Base-by-base conservation (phyloP, 208 protist genomes). In the Trypanosoma mega region DNA sequence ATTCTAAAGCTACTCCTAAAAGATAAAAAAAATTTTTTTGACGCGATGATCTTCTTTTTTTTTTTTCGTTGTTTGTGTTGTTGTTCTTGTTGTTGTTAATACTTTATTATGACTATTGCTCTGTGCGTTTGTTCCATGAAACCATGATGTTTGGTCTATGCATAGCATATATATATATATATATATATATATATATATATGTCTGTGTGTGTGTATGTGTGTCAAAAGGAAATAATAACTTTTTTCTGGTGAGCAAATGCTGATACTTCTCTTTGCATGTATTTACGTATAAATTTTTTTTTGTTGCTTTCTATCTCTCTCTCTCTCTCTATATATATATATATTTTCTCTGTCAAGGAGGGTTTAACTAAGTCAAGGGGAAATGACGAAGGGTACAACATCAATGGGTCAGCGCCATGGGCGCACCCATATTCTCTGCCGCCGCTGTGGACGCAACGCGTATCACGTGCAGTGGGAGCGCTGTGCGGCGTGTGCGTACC, bases 401-500 rank as follows among this genome's bases (percentile, higher is more conserved):
- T 92, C 85, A 26, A 82, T 84, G 88, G 90, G 90, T 61, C 78
- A 90, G 85, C 87, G 90, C 84, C 85, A 91, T 68, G 82, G 83
- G 73, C 88, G 85, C 83, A 95, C 97, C 54, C 98, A 99, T 93
- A 97, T 92, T 59, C 74, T 98, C 54, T 99, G 99, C 93, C 78
- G 87, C 60, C 90, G 99, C 74, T 99, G 99, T 80, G 98, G 97
- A 48, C 72, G 82, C 48, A 87, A 97, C 63, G 82, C 98, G 11
- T 99, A 96, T 82, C 98, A 99, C 82, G 87, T 98, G 50, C 97
- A 99, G 91, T 99, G 99, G 93, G 80, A 94, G 74, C 87, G 74
- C 27, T 99, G 99, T 85, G 88, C 92, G 68, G 93, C 97, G 50
- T 99, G 99, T 83, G 97, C 89, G 52, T 99, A 97, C 90, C 99